Percentiles rank a stretch among this genome's conserved stretches.
phyloP scores from a whole-genome alignment of 1,284 basidiomycete species.

The Anthracocystis setariae region DNA sequence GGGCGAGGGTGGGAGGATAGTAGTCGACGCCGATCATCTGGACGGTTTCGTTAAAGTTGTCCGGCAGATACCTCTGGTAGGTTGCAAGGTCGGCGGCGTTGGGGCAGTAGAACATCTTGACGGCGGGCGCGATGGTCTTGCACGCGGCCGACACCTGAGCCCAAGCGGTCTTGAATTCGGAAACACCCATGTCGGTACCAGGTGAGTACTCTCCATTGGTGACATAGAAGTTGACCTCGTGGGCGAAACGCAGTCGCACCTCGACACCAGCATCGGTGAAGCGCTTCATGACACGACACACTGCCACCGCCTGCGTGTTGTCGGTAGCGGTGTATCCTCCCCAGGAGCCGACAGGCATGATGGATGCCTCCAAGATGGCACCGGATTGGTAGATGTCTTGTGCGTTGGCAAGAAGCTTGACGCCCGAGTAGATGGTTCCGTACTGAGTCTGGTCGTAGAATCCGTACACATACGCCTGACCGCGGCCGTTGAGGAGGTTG shows the following conservation, averaged over 20 bases:
- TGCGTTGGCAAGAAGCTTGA: conserved; percentile 61
- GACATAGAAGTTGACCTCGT: conserved; percentile 61
- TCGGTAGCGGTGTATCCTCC: conserved; percentile 52
- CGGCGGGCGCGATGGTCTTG: conserved; percentile 58
- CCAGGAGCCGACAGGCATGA: conserved; percentile 59
- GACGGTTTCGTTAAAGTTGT: conserved; percentile 51
- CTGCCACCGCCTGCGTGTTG: conserved; percentile 64
- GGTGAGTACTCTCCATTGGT: conserved; percentile 36
- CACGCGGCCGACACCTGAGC: conserved; percentile 63
- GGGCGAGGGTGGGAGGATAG: conserved; percentile 54
- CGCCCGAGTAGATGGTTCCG: conserved; percentile 65
- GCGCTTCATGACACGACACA: conserved; percentile 67
- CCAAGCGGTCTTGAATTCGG: conserved; percentile 68
- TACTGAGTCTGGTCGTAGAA: conserved; percentile 67
- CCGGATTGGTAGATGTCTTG: conserved; percentile 64
- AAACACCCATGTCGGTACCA: conserved; percentile 45
- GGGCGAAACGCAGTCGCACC: conserved; percentile 68
- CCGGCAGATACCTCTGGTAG: conserved; percentile 35
- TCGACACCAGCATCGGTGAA: conserved; percentile 68
- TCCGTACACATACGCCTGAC: conserved; percentile 42
- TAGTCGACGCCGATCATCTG: conserved; percentile 66
- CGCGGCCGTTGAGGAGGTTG: conserved; percentile 26
- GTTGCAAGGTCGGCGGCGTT: conserved; percentile 34
- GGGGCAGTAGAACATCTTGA: conserved; percentile 66
- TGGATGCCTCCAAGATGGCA: conserved; percentile 67